Evolutionary conservation across 805 yeast species (phyloP), one percentile per base, ranked within the genome.

Genomic region (Lipomyces starkeyi): DNA sequence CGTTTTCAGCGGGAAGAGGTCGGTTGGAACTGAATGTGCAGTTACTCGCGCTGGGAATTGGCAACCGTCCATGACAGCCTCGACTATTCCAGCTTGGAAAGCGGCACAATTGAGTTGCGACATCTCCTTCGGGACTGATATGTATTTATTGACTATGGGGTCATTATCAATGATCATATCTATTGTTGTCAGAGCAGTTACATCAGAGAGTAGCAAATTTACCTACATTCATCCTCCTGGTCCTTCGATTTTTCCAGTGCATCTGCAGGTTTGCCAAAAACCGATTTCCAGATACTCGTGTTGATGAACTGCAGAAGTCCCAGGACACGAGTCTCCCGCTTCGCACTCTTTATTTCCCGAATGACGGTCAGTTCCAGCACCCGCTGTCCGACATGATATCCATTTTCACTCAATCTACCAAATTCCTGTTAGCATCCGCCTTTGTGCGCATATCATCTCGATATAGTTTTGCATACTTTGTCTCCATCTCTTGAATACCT

Each of bases 21-120:
- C 89, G 2, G 83, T 78, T 0, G 91, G 90, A 20, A 88, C 91
- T 0, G 88, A 83, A 75, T 92, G 97, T 0, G 97, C 97, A n/a
- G 90, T 86, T 7, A 92, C 97, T 58, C 80, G 82, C 14, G 94
- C 93, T 64, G 84, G 87, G 75, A 91, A 91, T 70, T 87, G 87
- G 1, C 91, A 82, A 3, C 89, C 82, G 74, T 90, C 95, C 66
- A 92, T 80, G 0, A 91, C 87, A 0, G 96, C 97, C 76, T 92
- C 97, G 54, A 91, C 83, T 17, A 92, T 84, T 0, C 97, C 97
- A 0, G 97, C 97, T 1, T 88, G 86, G 75, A 90, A 91, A 0
- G 97, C 93, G 17, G 89, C 88, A 75, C 95, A 90, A 75, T 90
- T 91, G 74, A 91, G 82, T 70, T 87, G 88, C 11, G 90, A 88